Conservation (phyloP, 352 stramenopile genomes). For the Globisporangium apiculatum region DNA sequence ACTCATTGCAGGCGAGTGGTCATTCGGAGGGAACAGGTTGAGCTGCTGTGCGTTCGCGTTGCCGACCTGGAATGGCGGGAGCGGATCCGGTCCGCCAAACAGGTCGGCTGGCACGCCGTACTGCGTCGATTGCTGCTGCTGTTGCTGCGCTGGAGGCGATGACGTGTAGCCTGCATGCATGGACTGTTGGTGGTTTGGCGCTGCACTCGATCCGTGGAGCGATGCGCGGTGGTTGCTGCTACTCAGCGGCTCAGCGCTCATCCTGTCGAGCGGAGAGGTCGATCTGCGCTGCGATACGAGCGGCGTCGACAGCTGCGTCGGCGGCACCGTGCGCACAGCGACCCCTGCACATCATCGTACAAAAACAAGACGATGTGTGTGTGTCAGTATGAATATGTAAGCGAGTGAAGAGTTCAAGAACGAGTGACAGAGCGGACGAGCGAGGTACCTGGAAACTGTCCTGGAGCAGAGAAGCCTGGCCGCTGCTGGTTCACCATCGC, state of each 20-base stretch:
- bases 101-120: conserved; percentile 13
- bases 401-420: not conserved
- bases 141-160: conserved; percentile 4
- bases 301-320: conserved; percentile 55
- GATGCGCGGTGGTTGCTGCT: conserved; percentile 1
- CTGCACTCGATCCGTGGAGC: conserved; percentile 1
- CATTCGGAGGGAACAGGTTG: conserved; percentile 19
- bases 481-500: conserved; percentile 26
- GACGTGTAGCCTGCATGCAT: not conserved
- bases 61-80: conserved; percentile 27
- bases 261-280: conserved; percentile 15
- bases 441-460: conserved; percentile 18
- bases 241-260: conserved; percentile 8
- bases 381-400: not conserved
- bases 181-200: not conserved
- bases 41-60: conserved; percentile 11
- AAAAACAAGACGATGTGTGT: not conserved
- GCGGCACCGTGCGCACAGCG: conserved; percentile 25
- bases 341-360: conserved; percentile 21
- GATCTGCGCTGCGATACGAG: conserved; percentile 33
- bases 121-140: conserved; percentile 3
- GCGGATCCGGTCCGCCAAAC: conserved; percentile 5
- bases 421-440: not conserved
- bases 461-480: conserved; percentile 11
- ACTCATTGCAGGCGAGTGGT: conserved; percentile 22